Conservation (phyloP, 2,329 filamentous ascomycete genomes). For the Ophioceras dolichostomum region DNA sequence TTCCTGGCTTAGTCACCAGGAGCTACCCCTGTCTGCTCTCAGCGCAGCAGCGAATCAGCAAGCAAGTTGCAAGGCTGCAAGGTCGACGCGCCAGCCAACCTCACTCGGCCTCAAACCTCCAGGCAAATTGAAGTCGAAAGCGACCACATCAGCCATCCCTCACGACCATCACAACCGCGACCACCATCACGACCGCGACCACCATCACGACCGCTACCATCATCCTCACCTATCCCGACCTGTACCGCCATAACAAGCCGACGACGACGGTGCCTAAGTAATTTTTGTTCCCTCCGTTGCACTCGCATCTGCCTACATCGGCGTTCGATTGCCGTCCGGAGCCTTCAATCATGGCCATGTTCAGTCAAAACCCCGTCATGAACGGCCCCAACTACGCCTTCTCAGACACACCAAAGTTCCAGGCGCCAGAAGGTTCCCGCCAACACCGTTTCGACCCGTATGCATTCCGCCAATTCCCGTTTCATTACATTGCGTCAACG, state of each 20-base stretch:
- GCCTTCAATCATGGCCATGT: too few relatives aligned
- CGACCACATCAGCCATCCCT: slow-evolving; percentile 3
- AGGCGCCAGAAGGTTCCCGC: slow-evolving; percentile 38
- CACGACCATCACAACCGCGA: slow-evolving; percentile 4
- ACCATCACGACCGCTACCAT: not conserved
- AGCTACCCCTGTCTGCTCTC: slow-evolving; percentile 18
- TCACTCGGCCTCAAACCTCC: not conserved
- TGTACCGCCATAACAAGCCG: slow-evolving; percentile 38
- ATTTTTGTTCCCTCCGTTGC: too few relatives aligned
- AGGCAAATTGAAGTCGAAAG: slow-evolving; percentile 6
- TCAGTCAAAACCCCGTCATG: slow-evolving; percentile 57
- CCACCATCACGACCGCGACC: slow-evolving; percentile 3
- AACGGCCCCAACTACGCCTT: slow-evolving; percentile 60
- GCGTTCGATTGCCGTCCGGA: too few relatives aligned
- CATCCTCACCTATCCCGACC: not conserved
- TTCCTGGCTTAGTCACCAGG: slow-evolving; percentile 30
- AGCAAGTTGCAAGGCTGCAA: slow-evolving; percentile 37
- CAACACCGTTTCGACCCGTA: slow-evolving; percentile 92
- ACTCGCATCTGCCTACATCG: too few relatives aligned
- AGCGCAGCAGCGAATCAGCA: slow-evolving; percentile 1
- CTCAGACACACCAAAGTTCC: slow-evolving; percentile 44
- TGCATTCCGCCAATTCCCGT: too few relatives aligned
- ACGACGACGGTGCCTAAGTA: too few relatives aligned
- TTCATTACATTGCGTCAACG: not conserved
- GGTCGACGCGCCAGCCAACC: slow-evolving; percentile 19